Evolutionary conservation across 2,329 filamentous ascomycete species (phyloP), one percentile per base, ranked within the genome.

Genomic region (Xylogone sp.): DNA sequence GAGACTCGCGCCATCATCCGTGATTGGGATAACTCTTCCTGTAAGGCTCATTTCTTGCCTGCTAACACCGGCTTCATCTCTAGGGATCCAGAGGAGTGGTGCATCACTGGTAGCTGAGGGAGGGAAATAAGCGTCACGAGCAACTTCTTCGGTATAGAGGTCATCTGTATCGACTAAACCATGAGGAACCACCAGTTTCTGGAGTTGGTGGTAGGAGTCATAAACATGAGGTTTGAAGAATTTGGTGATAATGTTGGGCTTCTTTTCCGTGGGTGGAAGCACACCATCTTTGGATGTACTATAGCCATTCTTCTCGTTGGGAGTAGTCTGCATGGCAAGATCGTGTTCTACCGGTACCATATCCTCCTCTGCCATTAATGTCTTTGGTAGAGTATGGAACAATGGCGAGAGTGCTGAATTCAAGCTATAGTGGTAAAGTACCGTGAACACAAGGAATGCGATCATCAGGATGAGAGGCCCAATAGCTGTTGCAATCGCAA

Each of bases 21-120:
- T 92, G 57, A 95, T 93, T 1, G 85, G 82, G 24, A 90, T 88
- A 27, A 88, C 79, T 61, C 79, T 82, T 58, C 75, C 75, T 1
- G 87, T 88, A 61, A 94, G 87, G 12, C 75, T 75, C 49, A 94
- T 76, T 69, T 96, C 91, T 65, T 95, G 88, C 61, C 77, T 77
- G 49, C 84, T 90, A 42, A 96, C 81, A 9, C 90, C 88, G 21
- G 84, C 80, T 1, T 78, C 71, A 62, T 96, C 91, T 52, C 81
- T 76, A 0, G 91, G 90, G 50, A 96, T 88, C 91, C 91, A 96
- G n/a, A 96, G 75, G 24, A 90, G 71, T 2, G 88, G 88, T 1
- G 80, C 69, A 59, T 76, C 58, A 54, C 81, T 75, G 21, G 69
- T 79, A 64, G 93, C 77, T 0, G 86, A 79, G 0, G 90, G 89